Conservation (phyloP, 495 filamentous ascomycete species). For the Aspergillus bridgeri region DNA sequence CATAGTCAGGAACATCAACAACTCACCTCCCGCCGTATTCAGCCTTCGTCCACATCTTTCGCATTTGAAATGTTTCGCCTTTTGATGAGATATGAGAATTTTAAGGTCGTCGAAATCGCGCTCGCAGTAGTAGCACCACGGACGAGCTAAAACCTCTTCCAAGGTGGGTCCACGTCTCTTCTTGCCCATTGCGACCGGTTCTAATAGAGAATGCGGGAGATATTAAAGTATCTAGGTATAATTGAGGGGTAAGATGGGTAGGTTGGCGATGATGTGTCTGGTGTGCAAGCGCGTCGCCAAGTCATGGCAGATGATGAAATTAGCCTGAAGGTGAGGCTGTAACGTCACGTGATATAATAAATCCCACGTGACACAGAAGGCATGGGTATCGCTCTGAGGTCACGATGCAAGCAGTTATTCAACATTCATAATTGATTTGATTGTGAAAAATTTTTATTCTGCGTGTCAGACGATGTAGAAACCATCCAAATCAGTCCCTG, state of each 20-base stretch:
- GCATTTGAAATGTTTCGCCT: slow-evolving; percentile 98
- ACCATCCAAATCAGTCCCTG: background rate
- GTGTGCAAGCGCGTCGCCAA: background rate
- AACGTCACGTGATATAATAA: background rate
- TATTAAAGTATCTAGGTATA: background rate
- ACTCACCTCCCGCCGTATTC: slow-evolving; percentile 90
- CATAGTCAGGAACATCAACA: slow-evolving; percentile 14
- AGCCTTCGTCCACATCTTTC: slow-evolving; percentile 80
- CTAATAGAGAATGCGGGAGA: background rate
- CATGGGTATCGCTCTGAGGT: no score
- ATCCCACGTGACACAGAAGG: background rate
- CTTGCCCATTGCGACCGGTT: slow-evolving; percentile 62
- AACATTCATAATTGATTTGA: no score
- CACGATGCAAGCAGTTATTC: no score
- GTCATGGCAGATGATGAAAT: background rate
- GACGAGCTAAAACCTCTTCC: slow-evolving; percentile 80
- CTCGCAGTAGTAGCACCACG: slow-evolving; percentile 99
- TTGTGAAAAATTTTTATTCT: no score
- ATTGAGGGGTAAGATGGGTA: background rate
- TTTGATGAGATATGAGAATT: slow-evolving; percentile 93
- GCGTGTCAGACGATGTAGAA: background rate
- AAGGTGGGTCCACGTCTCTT: slow-evolving; percentile 79
- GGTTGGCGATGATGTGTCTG: background rate
- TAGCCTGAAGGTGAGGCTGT: background rate
- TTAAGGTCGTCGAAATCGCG: slow-evolving; percentile 96